A percentile compares a stretch with the other conserved stretches of the same genome.
phyloP scores from a whole-genome alignment of 306 rosid genomes.

The Luffa aegyptiaca region DNA sequence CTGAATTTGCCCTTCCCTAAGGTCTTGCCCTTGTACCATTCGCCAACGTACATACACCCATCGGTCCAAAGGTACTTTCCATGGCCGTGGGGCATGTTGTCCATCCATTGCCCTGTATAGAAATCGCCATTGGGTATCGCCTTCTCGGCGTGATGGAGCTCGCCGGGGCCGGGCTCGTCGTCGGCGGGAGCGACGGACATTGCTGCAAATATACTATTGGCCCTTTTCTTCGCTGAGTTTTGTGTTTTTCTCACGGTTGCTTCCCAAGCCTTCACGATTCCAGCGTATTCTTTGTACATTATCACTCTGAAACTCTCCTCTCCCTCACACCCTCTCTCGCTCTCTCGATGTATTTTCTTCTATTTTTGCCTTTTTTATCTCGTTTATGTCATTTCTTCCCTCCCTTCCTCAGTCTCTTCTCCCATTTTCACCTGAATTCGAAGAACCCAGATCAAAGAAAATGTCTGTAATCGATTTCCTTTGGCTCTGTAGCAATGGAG shows the following conservation, averaged over 20 bases:
- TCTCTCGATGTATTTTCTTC: background rate
- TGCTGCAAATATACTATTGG: constrained; percentile 47
- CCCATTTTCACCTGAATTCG: constrained; percentile 12
- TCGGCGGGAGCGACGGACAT: constrained; percentile 84
- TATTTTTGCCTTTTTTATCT: background rate
- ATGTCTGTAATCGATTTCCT: background rate
- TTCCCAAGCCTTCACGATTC: constrained; percentile 56
- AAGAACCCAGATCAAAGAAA: constrained; percentile 19
- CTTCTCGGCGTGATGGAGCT: constrained; percentile 38
- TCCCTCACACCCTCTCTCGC: background rate
- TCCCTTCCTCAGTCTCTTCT: constrained; percentile 17
- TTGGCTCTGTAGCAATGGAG: background rate
- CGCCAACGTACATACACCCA: constrained; percentile 89
- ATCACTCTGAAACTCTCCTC: background rate
- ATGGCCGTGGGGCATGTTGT: constrained; percentile 50
- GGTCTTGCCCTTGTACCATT: constrained; percentile 59
- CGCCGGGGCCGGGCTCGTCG: constrained; percentile 45
- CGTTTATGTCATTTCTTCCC: background rate
- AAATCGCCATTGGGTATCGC: constrained; percentile 57
- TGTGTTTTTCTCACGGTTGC: constrained; percentile 55
- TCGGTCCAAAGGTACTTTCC: constrained; percentile 84
- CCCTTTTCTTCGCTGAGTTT: constrained; percentile 43
- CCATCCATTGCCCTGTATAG: constrained; percentile 68
- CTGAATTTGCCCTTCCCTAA: constrained; percentile 72
- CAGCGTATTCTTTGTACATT: constrained; percentile 63